These are phyloP conservation scores for Chlorella ohadii DNA, from an alignment of 139 green algal species.

Conservation along the genomic window DNA sequence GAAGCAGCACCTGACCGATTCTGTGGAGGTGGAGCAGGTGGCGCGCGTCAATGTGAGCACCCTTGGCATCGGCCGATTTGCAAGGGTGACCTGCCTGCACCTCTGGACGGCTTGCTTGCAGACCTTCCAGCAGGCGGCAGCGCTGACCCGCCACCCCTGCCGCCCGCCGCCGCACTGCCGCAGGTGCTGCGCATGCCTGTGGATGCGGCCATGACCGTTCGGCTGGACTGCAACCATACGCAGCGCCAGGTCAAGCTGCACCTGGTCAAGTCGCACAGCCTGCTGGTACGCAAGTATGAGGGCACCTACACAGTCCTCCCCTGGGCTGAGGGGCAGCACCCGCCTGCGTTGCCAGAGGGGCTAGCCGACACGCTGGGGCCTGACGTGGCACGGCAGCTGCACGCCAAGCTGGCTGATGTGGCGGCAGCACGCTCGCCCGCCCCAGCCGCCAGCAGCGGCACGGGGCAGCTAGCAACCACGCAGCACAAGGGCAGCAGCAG, in stretches of 20 bases:
- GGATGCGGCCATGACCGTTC: background rate
- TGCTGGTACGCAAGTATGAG: background rate
- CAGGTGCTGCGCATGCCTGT: slow-evolving; percentile 1
- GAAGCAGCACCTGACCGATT: background rate
- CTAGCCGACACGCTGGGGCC: background rate
- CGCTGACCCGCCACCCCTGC: background rate
- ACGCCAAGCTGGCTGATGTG: background rate
- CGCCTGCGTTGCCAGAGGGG: background rate
- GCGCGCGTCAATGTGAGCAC: background rate
- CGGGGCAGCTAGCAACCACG: background rate
- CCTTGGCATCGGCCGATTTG: too few species aligned
- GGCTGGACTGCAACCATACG: slow-evolving; percentile 19
- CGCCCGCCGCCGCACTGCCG: background rate
- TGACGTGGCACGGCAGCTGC: background rate
- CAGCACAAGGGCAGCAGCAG: background rate
- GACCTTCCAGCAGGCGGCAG: too few species aligned
- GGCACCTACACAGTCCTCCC: background rate
- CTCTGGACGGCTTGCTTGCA: too few species aligned
- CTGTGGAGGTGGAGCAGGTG: slow-evolving; percentile 5
- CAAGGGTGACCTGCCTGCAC: too few species aligned
- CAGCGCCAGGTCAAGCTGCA: background rate
- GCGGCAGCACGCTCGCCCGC: too few species aligned
- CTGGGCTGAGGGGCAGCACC: background rate
- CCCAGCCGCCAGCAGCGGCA: too few species aligned
- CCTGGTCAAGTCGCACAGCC: background rate